A percentile compares a stretch with the other conserved stretches of the same genome.
Evolutionary conservation across 2,329 filamentous ascomycete species (phyloP).

Genomic region (Penicillium sp.): DNA sequence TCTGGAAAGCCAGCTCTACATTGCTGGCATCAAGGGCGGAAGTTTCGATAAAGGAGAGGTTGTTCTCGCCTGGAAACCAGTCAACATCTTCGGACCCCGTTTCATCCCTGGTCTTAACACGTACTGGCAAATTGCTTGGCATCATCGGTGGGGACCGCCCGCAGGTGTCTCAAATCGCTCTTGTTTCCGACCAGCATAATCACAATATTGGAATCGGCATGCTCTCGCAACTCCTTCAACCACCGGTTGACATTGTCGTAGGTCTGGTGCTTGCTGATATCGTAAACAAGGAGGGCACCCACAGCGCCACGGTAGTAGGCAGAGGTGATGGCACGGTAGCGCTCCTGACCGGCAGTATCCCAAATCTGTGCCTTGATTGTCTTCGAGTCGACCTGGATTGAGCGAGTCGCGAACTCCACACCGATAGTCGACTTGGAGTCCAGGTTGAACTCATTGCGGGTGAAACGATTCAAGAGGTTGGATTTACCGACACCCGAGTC

Average conservation of each 20-base stretch:
- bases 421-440: conserved; percentile 99
- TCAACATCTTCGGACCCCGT: conserved; percentile 7
- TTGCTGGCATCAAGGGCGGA: conserved; percentile 98
- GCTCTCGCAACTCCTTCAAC: conserved; percentile 96
- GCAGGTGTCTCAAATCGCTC: conserved; percentile 98
- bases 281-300: conserved; percentile 94
- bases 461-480: conserved; percentile 98
- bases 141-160: conserved; percentile 95
- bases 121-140: conserved; percentile 95
- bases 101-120: conserved; percentile 27
- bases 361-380: conserved; percentile 99
- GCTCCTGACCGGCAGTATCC: conserved; percentile 98
- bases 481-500: conserved; percentile 99
- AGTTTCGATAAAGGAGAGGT: conserved; percentile 98
- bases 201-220: conserved; percentile 97
- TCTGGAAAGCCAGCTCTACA: conserved; percentile 98
- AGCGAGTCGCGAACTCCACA: conserved; percentile 97
- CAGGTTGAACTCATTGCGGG: conserved; percentile 98
- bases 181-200: conserved; percentile 99
- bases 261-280: conserved; percentile 99
- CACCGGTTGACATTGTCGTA: conserved; percentile 98
- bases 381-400: conserved; percentile 98
- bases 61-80: conserved; percentile 72
- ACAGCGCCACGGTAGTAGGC: conserved; percentile 98
- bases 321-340: conserved; percentile 97